Percentiles rank a stretch among this genome's conserved stretches.
Conservation (phyloP, 345 rosid species). For the Conringia planisiliqua region DNA sequence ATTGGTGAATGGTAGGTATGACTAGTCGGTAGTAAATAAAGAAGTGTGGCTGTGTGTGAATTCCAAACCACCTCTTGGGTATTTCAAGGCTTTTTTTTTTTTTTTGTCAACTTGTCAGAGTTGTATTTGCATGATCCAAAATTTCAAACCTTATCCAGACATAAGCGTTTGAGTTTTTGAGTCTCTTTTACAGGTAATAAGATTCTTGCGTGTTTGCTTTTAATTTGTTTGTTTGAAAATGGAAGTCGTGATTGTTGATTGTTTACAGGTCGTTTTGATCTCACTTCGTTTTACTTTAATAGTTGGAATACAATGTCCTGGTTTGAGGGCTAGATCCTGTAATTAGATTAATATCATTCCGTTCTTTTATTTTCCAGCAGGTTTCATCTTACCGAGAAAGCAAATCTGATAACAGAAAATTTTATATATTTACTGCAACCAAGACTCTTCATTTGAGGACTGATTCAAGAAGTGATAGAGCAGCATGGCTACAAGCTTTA, state of each 20-base stretch:
- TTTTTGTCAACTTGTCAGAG: not conserved
- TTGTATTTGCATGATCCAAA: not conserved
- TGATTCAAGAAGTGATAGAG: constrained; percentile 73
- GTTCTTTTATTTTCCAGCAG: constrained; percentile 47
- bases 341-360: constrained; percentile 2
- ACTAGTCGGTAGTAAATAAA: constrained; percentile 12
- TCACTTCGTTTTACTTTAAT: not conserved
- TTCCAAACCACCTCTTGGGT: constrained; percentile 26
- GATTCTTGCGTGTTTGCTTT: constrained; percentile 6
- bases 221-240: not conserved
- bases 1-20: constrained; percentile 26
- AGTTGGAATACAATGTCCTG: not conserved
- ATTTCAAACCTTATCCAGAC: constrained; percentile 9
- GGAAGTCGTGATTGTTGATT: not conserved
- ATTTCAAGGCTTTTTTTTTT: not conserved
- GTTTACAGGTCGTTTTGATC: not conserved
- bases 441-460: constrained; percentile 96
- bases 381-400: constrained; percentile 94
- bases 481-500: constrained; percentile 94
- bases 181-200: not conserved
- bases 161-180: not conserved
- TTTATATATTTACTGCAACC: constrained; percentile 88
- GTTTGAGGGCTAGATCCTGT: not conserved
- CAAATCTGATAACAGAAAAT: constrained; percentile 84
- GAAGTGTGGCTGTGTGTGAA: constrained; percentile 28